Conservation (phyloP, 2,329 filamentous ascomycete genomes). For the Trichophyton simii region DNA sequence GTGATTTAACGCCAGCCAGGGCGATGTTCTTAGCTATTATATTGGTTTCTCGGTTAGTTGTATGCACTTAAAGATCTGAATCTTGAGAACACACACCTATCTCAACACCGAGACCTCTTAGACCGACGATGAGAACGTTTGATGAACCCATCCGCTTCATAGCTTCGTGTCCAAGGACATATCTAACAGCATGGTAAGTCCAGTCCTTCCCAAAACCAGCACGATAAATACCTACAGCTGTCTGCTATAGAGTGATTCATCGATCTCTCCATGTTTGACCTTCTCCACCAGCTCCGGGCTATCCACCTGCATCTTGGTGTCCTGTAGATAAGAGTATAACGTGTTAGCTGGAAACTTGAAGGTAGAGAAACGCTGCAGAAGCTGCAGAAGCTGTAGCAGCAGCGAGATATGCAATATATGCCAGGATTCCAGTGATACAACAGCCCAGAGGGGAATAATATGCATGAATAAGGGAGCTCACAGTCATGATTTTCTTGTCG, state of each 20-base stretch:
- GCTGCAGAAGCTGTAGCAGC: background rate
- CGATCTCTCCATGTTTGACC: conserved; percentile 53
- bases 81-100: conserved; percentile 42
- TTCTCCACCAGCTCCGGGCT: conserved; percentile 45
- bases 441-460: background rate
- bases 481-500: conserved; percentile 42
- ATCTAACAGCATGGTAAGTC: conserved; percentile 21
- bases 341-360: conserved; percentile 8
- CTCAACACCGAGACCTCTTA: conserved; percentile 91
- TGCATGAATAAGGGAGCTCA: conserved; percentile 20
- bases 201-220: background rate
- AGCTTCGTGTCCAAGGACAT: conserved; percentile 62
- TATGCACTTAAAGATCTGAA: background rate
- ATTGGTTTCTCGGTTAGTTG: background rate
- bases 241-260: conserved; percentile 55
- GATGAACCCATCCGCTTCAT: conserved; percentile 99
- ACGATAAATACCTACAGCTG: conserved; percentile 38
- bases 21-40: conserved; percentile 85
- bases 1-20: conserved; percentile 91
- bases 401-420: background rate
- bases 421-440: background rate
- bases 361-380: background rate
- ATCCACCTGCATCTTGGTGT: conserved; percentile 51
- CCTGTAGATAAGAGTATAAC: conserved; percentile 23
- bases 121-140: conserved; percentile 79